phyloP scores from a whole-genome alignment of 176 grass and related monocot species.

The Carex pumila region DNA sequence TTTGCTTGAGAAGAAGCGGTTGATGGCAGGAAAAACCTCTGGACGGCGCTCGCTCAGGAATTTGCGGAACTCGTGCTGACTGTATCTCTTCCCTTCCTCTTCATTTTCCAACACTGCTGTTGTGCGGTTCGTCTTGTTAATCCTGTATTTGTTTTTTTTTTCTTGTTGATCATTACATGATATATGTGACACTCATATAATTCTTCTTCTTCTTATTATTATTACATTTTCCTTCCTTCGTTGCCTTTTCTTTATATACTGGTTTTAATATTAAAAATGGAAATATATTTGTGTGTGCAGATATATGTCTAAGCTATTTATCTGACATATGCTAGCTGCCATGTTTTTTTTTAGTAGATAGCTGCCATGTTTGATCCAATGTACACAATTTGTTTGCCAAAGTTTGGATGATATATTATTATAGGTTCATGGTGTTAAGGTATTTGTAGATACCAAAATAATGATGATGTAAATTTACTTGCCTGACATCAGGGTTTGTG shows the following conservation, averaged over 20 bases:
- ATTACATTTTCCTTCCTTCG: too few species aligned
- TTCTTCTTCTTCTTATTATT: background rate
- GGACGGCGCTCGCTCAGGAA: slow-evolving; percentile 50
- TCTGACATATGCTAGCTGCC: background rate
- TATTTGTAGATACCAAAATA: background rate
- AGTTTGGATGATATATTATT: background rate
- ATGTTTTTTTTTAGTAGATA: background rate
- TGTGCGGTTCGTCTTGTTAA: slow-evolving; percentile 48
- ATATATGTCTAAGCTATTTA: background rate
- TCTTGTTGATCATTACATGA: background rate
- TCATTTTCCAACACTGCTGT: slow-evolving; percentile 59
- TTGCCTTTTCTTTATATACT: background rate
- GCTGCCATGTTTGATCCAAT: background rate
- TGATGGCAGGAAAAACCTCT: slow-evolving; percentile 58
- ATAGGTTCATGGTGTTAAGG: background rate
- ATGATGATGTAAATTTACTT: background rate
- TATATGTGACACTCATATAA: background rate
- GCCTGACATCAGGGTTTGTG: slow-evolving; percentile 77
- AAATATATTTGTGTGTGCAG: background rate
- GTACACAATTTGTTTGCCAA: background rate
- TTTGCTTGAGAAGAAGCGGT: slow-evolving; percentile 49
- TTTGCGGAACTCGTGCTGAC: slow-evolving; percentile 53
- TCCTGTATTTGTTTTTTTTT: slow-evolving; percentile 8
- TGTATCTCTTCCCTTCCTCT: slow-evolving; percentile 60
- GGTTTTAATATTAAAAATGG: background rate